Evolutionary conservation across 75 land plant species (phyloP).

Genomic region (Pinus taeda): DNA sequence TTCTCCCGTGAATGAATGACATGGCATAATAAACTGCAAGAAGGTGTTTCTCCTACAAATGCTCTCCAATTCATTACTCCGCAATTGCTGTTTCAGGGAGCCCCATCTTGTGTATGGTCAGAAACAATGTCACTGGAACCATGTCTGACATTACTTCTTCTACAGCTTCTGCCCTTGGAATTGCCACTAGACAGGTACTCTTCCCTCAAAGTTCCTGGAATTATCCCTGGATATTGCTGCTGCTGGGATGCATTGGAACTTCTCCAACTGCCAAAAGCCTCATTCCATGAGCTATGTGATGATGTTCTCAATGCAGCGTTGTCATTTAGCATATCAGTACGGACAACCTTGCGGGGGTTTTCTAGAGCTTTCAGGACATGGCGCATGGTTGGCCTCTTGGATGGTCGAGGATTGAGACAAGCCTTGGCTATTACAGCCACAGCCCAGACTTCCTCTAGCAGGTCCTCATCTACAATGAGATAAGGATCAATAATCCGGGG

Average conservation of each 20-base stretch:
- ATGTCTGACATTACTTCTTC: neutral
- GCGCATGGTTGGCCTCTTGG: slow-evolving; percentile 24
- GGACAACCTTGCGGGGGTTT: slow-evolving; percentile 16
- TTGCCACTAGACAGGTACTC: slow-evolving; percentile 1
- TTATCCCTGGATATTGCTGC: neutral
- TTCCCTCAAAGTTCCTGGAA: slow-evolving; percentile 20
- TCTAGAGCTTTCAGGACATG: slow-evolving; percentile 25
- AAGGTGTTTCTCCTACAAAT: neutral
- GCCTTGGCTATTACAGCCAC: slow-evolving; percentile 30
- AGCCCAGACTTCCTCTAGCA: slow-evolving; percentile 31
- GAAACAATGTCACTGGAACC: slow-evolving; percentile 7
- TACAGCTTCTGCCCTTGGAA: neutral
- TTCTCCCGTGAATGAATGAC: neutral
- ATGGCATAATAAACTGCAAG: neutral
- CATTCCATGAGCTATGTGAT: slow-evolving; percentile 25
- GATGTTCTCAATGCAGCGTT: slow-evolving; percentile 7
- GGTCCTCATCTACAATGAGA: slow-evolving; percentile 30
- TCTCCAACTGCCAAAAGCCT: slow-evolving; percentile 24
- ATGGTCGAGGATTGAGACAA: slow-evolving; percentile 15
- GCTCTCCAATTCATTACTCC: neutral
- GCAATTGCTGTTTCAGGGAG: neutral
- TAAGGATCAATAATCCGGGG: slow-evolving; percentile 23
- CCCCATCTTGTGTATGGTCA: neutral
- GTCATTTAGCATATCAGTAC: slow-evolving; percentile 4
- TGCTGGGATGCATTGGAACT: slow-evolving; percentile 14